phyloP scores from a whole-genome alignment of 1,139 yeast genomes.

The Arxiozyma slooffiae region DNA sequence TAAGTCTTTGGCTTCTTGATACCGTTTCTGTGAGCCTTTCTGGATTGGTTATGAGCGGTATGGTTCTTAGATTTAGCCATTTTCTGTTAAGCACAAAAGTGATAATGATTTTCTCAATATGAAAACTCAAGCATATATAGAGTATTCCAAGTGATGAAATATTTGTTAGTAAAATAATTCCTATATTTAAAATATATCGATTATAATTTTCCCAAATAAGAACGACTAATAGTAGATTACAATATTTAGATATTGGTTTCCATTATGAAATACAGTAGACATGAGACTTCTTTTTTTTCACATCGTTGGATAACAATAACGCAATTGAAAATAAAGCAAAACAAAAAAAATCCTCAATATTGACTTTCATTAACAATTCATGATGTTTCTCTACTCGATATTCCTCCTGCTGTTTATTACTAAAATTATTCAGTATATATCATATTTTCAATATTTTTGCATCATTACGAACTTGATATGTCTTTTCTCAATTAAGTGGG shows the following conservation, averaged over 20 bases:
- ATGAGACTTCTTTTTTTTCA: no score
- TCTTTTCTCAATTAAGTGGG: neutral
- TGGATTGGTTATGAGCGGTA: constrained; percentile 99
- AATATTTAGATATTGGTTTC: no score
- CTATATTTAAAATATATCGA: no score
- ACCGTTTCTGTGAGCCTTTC: constrained; percentile 99
- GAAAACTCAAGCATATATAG: neutral
- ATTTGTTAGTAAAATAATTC: neutral
- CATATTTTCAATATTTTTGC: neutral
- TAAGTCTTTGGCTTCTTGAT: constrained; percentile 97
- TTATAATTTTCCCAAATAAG: neutral
- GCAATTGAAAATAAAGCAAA: no score
- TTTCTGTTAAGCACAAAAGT: constrained; percentile 21
- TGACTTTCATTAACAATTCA: neutral
- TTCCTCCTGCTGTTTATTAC: no score
- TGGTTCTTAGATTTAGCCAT: constrained; percentile 99
- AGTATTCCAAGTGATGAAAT: neutral
- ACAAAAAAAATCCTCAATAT: neutral
- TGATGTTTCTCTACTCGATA: no score
- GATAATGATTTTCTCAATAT: neutral
- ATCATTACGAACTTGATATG: neutral
- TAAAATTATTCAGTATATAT: no score
- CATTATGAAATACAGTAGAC: no score
- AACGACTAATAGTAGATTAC: neutral
- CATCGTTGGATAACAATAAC: neutral